A percentile compares a stretch with the other conserved stretches of the same genome.
Conservation (phyloP, 306 rosid genomes). For the Calophaca sinica region DNA sequence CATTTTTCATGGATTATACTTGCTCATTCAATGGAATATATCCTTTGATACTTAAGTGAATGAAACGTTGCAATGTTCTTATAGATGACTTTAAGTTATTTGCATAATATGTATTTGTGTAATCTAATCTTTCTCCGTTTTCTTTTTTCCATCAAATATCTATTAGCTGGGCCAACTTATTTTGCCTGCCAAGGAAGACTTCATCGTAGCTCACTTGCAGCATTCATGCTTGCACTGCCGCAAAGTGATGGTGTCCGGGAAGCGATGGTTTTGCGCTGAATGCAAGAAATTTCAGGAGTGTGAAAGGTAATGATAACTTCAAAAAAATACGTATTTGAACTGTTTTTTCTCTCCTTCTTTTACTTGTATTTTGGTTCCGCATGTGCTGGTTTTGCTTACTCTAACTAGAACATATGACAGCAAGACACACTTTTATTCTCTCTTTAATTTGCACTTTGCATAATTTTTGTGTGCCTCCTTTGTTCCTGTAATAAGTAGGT, state of each 20-base stretch:
- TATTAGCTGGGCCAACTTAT: conserved; percentile 61
- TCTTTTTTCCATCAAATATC: conserved; percentile 8
- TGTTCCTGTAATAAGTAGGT: background rate
- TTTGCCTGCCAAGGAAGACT: conserved; percentile 57
- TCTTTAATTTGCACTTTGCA: background rate
- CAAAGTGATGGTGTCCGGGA: conserved; percentile 59
- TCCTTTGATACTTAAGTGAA: conserved; percentile 27
- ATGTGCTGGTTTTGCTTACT: background rate
- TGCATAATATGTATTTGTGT: background rate
- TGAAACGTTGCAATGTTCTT: conserved; percentile 10
- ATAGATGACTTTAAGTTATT: conserved; percentile 9
- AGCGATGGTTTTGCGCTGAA: conserved; percentile 63
- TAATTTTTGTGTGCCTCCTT: background rate
- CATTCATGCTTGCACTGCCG: conserved; percentile 60
- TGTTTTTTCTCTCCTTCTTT: background rate
- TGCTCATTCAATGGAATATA: background rate
- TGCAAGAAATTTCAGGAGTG: conserved; percentile 70
- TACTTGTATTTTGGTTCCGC: background rate
- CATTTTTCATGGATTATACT: background rate
- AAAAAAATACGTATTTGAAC: background rate
- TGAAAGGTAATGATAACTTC: conserved; percentile 57
- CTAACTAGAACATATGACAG: background rate
- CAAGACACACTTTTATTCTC: background rate
- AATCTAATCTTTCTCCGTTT: conserved; percentile 41
- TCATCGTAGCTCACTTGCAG: conserved; percentile 65